phyloP scores from a whole-genome alignment of 2,329 filamentous ascomycete genomes.

The Kalaharituber pfeilii region DNA sequence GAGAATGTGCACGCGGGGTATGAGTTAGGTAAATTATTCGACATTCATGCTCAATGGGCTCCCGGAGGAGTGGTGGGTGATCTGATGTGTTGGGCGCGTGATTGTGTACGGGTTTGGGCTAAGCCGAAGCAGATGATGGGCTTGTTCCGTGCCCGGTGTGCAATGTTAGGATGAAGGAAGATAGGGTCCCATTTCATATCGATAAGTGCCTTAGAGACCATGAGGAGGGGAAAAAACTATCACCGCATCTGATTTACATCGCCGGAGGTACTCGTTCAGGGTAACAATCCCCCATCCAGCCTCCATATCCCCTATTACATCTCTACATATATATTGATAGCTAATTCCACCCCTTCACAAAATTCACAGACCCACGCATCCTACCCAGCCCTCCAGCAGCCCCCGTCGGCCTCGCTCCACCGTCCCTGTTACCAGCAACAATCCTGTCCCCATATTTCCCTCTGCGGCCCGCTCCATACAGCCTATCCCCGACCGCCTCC shows the following conservation, averaged over 20 bases:
- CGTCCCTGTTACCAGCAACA: constrained; percentile 22
- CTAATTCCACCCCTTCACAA: too few species aligned
- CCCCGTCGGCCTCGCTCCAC: constrained; percentile 15
- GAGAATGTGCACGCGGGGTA: background rate
- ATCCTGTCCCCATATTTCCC: constrained; percentile 4
- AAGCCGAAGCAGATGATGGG: constrained; percentile 50
- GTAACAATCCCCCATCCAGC: too few species aligned
- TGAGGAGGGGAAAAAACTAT: background rate
- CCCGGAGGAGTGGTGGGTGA: too few species aligned
- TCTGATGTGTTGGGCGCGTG: too few species aligned
- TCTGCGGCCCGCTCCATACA: constrained; percentile 15
- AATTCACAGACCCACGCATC: too few species aligned
- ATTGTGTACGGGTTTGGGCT: too few species aligned
- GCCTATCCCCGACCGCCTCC: constrained; percentile 27
- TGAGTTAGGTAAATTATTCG: too few species aligned
- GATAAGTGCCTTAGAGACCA: constrained; percentile 40
- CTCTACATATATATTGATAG: too few species aligned
- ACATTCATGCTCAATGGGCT: too few species aligned
- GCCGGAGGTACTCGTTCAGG: too few species aligned
- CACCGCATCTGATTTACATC: too few species aligned
- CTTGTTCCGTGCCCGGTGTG: constrained; percentile 76
- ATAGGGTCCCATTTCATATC: constrained; percentile 61
- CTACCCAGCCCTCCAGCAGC: constrained; percentile 14
- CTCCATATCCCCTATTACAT: too few species aligned
- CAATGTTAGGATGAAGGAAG: constrained; percentile 57